These are phyloP conservation scores for Rhizophagus prolifer DNA, from an alignment of 192 early-diverging fungal species.

Conservation along the genomic window DNA sequence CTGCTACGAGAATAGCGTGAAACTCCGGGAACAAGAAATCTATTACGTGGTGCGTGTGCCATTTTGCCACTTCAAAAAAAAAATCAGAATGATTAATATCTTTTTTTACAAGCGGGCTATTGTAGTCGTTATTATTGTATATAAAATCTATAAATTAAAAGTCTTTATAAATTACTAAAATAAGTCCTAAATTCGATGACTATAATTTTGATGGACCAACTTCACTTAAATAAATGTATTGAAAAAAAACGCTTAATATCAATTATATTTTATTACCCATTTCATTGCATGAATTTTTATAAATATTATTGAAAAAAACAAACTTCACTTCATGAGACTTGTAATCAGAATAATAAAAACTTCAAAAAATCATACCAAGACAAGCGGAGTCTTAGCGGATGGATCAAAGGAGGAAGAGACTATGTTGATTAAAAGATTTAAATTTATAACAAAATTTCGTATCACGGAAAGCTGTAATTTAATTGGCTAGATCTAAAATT, in stretches of 20 bases:
- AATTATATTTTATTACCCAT: too few relatives aligned
- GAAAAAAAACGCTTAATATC: too few relatives aligned
- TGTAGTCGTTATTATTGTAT: too few relatives aligned
- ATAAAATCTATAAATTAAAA: too few relatives aligned
- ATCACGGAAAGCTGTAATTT: background rate
- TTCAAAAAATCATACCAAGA: slow-evolving; percentile 14
- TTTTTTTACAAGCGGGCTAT: too few relatives aligned
- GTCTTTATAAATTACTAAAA: background rate
- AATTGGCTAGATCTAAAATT: background rate
- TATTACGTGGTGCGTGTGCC: slow-evolving; percentile 61
- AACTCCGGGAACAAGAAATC: slow-evolving; percentile 82
- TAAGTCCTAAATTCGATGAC: background rate
- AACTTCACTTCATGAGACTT: too few relatives aligned
- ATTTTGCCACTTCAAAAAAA: background rate
- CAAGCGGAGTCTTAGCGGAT: slow-evolving; percentile 1
- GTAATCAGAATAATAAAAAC: background rate
- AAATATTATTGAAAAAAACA: background rate
- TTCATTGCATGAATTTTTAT: background rate
- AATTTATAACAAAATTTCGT: background rate
- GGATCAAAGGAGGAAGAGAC: slow-evolving; percentile 17
- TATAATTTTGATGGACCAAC: too few relatives aligned
- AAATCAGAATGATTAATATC: background rate
- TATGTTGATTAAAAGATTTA: background rate
- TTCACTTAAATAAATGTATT: too few relatives aligned
- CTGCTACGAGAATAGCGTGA: slow-evolving; percentile 79